Percentiles rank a stretch among this genome's conserved stretches.
These are phyloP conservation scores for Pinus albicaulis DNA, from an alignment of 75 land plant species.

Conservation along the genomic window DNA sequence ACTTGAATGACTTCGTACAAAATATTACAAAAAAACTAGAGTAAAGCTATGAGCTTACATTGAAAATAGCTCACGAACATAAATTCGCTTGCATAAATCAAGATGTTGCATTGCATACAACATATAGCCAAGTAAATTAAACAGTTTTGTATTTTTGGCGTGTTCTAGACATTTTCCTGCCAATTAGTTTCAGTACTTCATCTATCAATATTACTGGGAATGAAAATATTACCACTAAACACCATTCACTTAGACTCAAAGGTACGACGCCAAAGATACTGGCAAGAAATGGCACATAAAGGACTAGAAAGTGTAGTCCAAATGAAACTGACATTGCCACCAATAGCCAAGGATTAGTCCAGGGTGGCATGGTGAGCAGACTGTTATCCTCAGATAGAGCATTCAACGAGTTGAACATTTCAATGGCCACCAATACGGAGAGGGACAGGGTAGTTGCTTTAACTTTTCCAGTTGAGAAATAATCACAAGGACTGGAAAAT, in stretches of 20 bases:
- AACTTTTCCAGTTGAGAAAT: constrained; percentile 79
- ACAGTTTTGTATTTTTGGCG: constrained; percentile 39
- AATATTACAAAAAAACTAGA: no score
- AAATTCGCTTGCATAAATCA: no score
- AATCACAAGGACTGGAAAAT: constrained; percentile 85
- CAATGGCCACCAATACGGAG: constrained; percentile 91
- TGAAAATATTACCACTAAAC: constrained; percentile 71
- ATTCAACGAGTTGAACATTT: constrained; percentile 94
- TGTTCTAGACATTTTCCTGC: constrained; percentile 36
- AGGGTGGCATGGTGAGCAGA: constrained; percentile 82
- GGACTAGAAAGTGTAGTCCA: constrained; percentile 70
- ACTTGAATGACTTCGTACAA: no score
- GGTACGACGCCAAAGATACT: constrained; percentile 87
- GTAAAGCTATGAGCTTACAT: no score
- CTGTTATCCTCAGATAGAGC: constrained; percentile 92
- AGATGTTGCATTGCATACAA: no score
- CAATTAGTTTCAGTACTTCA: constrained; percentile 73
- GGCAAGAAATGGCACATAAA: constrained; percentile 84
- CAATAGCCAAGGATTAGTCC: constrained; percentile 92
- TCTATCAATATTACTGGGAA: constrained; percentile 83
- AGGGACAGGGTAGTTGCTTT: constrained; percentile 92
- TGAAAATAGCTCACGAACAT: no score
- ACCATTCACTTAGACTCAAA: constrained; percentile 75
- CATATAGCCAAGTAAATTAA: constrained; percentile 4
- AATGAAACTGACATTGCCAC: constrained; percentile 82